Base-by-base conservation (phyloP, 2,329 filamentous ascomycete species). In the Aotearoamyces nothofagi region DNA sequence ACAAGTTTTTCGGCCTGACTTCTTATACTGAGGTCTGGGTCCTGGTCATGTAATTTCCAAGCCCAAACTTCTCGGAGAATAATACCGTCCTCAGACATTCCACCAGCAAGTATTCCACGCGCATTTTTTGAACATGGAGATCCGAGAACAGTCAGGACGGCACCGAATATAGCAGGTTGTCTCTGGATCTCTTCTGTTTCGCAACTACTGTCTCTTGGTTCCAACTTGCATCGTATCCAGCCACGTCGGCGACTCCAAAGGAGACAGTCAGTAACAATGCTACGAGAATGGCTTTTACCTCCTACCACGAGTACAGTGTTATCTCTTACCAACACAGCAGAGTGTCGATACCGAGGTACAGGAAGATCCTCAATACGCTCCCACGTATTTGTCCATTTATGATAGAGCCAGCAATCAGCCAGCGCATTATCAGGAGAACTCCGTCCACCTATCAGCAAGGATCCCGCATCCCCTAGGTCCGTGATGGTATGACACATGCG, bases 401-500 rank as follows among this genome's bases (percentile, higher is more conserved):
- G 60, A 37, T 76, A 69, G 2, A 84, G 41, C 82, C 82, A 94
- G 41, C 78, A 84, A 49, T 90, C 80, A 19, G 58, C 58, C 23
- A 82, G 57, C 2, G 72, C 72, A 16, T 62, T 64, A 9, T 72
- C 61, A 4, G 86, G 84, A 5, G 82, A 87, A n/a, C 66, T 62
- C 34, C 86, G 67, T 4, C 87, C 87, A 14, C 87, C 86, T 16
- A 69, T 63, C 26, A 93, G 57, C 8, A 94, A 52, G 34, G 63
- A 64, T 10, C 67, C 66, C 13, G 54, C 51, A 17, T 60, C 54
- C 2, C 62, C 64, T 4, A 92, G 47, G 27, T 70, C 60, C 12
- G 78, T 86, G 12, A 84, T 58, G 0, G 79, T 78, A 49, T 90
- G 81, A 41, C 81, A 90, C 61, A 87, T 76, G 24, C 76, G 55